Evolutionary conservation across 805 yeast genomes (phyloP).

Genomic region (Hanseniaspora meyeri): DNA sequence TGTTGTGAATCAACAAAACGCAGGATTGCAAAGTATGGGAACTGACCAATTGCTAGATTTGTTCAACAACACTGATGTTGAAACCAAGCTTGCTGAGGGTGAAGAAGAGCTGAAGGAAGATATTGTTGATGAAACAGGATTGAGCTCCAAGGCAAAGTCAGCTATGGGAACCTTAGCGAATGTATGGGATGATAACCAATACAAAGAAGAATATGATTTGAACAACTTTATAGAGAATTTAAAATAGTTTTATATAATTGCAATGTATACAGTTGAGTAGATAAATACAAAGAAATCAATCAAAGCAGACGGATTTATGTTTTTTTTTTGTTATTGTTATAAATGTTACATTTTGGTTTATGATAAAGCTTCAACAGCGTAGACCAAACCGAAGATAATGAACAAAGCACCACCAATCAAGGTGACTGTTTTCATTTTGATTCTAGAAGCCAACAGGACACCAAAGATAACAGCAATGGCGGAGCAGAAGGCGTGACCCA

Average conservation of each 20-base stretch:
- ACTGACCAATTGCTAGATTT: constrained; percentile 85
- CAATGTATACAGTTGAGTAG: too few relatives aligned
- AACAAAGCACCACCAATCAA: constrained; percentile 84
- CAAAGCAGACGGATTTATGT: too few relatives aligned
- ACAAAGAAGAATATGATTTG: constrained; percentile 91
- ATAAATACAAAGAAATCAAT: too few relatives aligned
- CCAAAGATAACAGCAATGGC: constrained; percentile 91
- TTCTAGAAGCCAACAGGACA: constrained; percentile 71
- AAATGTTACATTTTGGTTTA: background rate
- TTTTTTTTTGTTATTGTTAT: background rate
- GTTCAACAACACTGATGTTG: constrained; percentile 42
- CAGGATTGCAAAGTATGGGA: constrained; percentile 94
- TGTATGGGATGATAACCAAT: constrained; percentile 91
- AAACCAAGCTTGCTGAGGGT: constrained; percentile 14
- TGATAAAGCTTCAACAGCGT: constrained; percentile 53
- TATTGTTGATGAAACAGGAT: constrained; percentile 51
- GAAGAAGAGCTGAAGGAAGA: constrained; percentile 28
- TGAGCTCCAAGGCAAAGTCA: constrained; percentile 73
- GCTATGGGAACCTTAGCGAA: constrained; percentile 83
- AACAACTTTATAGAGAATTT: constrained; percentile 81
- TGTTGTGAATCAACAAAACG: constrained; percentile 88
- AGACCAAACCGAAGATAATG: constrained; percentile 66
- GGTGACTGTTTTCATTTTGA: constrained; percentile 84
- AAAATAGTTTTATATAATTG: constrained; percentile 25
- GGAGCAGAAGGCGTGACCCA: constrained; percentile 84